Conservation (phyloP, 208 protist species). For the Wallacemonas rigidus region DNA sequence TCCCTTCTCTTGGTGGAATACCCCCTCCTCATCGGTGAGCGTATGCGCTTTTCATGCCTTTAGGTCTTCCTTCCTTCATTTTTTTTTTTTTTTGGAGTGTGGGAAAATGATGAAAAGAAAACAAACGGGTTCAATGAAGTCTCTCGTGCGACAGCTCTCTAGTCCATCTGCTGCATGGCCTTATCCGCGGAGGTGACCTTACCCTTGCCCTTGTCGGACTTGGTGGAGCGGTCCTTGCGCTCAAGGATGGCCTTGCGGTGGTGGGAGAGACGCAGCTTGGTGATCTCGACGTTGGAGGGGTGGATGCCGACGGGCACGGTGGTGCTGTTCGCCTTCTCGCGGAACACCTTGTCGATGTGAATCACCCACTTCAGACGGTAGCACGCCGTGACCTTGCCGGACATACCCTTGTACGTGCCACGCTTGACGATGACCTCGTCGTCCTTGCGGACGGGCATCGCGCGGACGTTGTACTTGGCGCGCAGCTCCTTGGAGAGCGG, state of each 20-base stretch:
- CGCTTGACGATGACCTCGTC: slow-evolving; percentile 98
- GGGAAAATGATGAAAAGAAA: slow-evolving; percentile 19
- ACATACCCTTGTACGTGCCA: slow-evolving; percentile 96
- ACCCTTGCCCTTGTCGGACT: slow-evolving; percentile 91
- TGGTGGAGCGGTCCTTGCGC: slow-evolving; percentile 89
- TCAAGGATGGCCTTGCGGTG: slow-evolving; percentile 98
- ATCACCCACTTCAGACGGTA: slow-evolving; percentile 99
- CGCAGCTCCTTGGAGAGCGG: slow-evolving; percentile 98
- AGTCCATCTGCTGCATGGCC: slow-evolving; percentile 94
- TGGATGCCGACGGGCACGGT: slow-evolving; percentile 96
- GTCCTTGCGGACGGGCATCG: slow-evolving; percentile 99
- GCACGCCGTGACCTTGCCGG: slow-evolving; percentile 97
- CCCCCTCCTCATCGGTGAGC: too few species aligned
- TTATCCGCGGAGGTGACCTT: slow-evolving; percentile 91
- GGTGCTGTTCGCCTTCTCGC: slow-evolving; percentile 97
- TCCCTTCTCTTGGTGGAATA: too few species aligned
- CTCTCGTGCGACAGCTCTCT: slow-evolving; percentile 21
- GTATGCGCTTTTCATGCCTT: too few species aligned
- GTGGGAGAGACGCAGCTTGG: slow-evolving; percentile 98
- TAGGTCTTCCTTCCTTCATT: too few species aligned
- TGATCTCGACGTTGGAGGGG: slow-evolving; percentile 99
- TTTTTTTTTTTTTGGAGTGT: slow-evolving; percentile 17
- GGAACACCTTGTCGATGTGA: slow-evolving; percentile 98
- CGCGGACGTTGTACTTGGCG: slow-evolving; percentile 98
- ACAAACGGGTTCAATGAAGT: slow-evolving; percentile 19